Percentiles rank a stretch among this genome's conserved stretches.
phyloP scores from a whole-genome alignment of 169 alveolate species.

The Cyclospora cayetanensis region DNA sequence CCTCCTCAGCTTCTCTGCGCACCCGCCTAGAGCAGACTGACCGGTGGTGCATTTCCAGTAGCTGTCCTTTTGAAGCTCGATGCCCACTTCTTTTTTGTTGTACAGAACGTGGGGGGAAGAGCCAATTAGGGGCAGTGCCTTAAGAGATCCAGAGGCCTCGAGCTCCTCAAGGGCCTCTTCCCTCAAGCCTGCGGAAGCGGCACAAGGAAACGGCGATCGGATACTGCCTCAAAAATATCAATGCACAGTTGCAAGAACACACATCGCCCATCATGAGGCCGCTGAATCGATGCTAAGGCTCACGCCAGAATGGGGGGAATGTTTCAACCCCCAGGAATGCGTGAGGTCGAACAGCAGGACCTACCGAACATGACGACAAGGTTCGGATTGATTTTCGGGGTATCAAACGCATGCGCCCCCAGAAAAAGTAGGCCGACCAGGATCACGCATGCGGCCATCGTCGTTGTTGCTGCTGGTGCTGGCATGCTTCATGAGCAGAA shows the following conservation, averaged over 20 bases:
- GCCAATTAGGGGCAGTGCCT: not conserved
- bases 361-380: not conserved
- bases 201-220: too few species aligned
- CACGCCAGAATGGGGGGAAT: too few species aligned
- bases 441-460: not conserved
- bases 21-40: too few species aligned
- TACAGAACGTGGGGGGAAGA: not conserved
- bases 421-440: too few species aligned
- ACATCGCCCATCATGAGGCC: too few species aligned
- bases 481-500: not conserved
- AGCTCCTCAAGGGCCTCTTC: not conserved
- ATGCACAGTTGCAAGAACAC: too few species aligned
- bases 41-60: slow-evolving; percentile 1
- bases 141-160: not conserved
- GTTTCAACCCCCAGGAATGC: too few species aligned
- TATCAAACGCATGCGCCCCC: not conserved
- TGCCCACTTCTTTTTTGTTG: not conserved
- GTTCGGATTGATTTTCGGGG: not conserved
- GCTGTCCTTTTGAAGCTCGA: not conserved
- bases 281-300: too few species aligned
- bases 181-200: not conserved
- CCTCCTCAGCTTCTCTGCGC: too few species aligned
- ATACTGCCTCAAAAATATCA: too few species aligned
- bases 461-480: not conserved
- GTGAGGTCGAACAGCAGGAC: not conserved